Evolutionary conservation across 306 rosid genomes (phyloP), one percentile per base, ranked within the genome.

Genomic region (Comarum palustre): DNA sequence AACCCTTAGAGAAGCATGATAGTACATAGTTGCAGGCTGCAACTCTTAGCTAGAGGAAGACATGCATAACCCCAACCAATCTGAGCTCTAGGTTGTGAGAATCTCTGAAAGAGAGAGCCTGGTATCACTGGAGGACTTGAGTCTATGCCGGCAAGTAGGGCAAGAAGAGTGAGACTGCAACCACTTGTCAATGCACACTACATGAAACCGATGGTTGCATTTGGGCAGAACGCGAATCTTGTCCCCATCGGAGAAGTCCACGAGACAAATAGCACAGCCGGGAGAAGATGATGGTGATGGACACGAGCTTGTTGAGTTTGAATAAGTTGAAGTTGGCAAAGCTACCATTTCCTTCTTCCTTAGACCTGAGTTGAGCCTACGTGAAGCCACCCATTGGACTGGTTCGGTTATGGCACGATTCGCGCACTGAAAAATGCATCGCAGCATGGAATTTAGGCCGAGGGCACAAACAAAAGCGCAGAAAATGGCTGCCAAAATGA

Each of bases 161-260:
- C 96, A 93, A 72, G 95, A 90, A 66, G 96, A 93, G 84, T 86
- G 93, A 69, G 84, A 80, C 36, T 84, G 80, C 14, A 93, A 76
- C 96, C 96, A 92, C 70, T 81, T 84, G 82, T 90, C 96, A 71
- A 90, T 84, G 82, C 98, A 92, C 42, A 9, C 77, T 42, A 88
- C 86, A 78, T 92, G 98, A 68, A 87, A 92, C 47, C 80, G 76
- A 57, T 92, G 98, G 66, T 73, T 84, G 62, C 98, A 92, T 43
- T 83, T 84, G 9, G 98, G 96, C 51, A 92, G 82, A 58, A 83
- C 82, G 75, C 96, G 85, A 43, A 92, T 69, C 20, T 63, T 74
- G 16, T 92, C 98, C 15, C 98, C 98, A 2, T 87, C 90, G 4
- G 16, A 55, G 71, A 88, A 92, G 24, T 88, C 98, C 7, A 45